These are phyloP conservation scores for Wickerhamomyces subpelliculosus DNA, from an alignment of 805 yeast genomes.

Conservation along the genomic window DNA sequence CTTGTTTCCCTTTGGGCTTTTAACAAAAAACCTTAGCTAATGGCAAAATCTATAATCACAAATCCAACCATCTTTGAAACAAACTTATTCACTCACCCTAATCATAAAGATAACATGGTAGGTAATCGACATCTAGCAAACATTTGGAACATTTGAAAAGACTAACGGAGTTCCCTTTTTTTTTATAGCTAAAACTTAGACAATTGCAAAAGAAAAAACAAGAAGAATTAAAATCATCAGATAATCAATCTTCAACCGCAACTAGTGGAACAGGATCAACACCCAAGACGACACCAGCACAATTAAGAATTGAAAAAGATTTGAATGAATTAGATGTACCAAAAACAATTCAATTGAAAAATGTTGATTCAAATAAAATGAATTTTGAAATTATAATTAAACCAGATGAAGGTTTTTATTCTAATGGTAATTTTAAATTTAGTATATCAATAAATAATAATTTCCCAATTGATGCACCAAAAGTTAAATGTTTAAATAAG, in stretches of 20 bases:
- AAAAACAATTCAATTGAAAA: slow-evolving; percentile 41
- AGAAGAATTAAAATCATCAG: slow-evolving; percentile 33
- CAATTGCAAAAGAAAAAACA: slow-evolving; percentile 51
- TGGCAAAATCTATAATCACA: no score
- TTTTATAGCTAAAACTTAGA: slow-evolving; percentile 45
- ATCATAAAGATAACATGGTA: not conserved
- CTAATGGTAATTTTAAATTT: slow-evolving; percentile 64
- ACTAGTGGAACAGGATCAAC: slow-evolving; percentile 1
- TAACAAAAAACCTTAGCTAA: no score
- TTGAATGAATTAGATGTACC: slow-evolving; percentile 65
- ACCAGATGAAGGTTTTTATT: slow-evolving; percentile 72
- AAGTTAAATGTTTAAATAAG: slow-evolving; percentile 59
- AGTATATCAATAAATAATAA: slow-evolving; percentile 57
- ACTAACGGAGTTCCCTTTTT: no score
- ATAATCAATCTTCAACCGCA: slow-evolving; percentile 1
- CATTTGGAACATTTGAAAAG: no score
- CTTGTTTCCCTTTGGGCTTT: not conserved
- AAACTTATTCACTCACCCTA: no score
- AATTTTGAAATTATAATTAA: slow-evolving; percentile 47
- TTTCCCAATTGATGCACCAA: slow-evolving; percentile 92
- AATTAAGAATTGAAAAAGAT: slow-evolving; percentile 70
- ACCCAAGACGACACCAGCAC: slow-evolving; percentile 51
- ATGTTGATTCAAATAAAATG: slow-evolving; percentile 49
- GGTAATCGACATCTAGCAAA: no score
- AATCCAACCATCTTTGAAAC: no score